Evolutionary conservation across 139 green algal species (phyloP).

Genomic region (Tetradesmus obliquus): DNA sequence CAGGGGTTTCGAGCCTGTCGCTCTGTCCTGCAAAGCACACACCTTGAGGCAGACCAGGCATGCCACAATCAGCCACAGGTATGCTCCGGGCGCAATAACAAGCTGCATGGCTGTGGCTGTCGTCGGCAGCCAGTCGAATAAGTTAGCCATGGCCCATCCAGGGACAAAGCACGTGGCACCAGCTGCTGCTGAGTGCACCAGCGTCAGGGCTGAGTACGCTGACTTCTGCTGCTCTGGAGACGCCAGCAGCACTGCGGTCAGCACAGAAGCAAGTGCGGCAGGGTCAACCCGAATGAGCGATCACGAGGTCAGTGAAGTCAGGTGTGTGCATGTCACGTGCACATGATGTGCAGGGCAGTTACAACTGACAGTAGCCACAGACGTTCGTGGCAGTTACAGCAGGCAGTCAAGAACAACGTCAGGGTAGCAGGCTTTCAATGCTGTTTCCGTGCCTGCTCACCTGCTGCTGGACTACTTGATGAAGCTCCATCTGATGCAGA

Average conservation of each 20-base stretch:
- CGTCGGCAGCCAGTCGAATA: not conserved
- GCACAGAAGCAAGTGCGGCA: not conserved
- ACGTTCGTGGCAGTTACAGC: no score
- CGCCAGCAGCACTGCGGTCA: not conserved
- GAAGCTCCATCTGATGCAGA: not conserved
- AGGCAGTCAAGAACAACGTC: no score
- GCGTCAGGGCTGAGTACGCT: not conserved
- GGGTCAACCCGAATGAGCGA: no score
- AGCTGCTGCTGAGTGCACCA: not conserved
- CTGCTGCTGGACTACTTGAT: not conserved
- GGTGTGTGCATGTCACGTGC: no score
- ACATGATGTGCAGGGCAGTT: no score
- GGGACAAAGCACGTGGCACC: not conserved
- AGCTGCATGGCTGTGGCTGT: not conserved
- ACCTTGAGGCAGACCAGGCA: slow-evolving; percentile 28
- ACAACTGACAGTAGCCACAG: no score
- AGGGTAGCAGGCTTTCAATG: no score
- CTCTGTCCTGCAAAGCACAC: not conserved
- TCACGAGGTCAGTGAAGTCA: no score
- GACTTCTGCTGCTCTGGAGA: not conserved
- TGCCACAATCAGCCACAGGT: slow-evolving; percentile 24
- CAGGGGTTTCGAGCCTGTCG: no score
- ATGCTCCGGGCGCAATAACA: not conserved
- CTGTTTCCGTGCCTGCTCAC: not conserved
- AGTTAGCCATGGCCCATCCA: not conserved